Base-by-base conservation (phyloP, 257 asterid species). In the Rubia yunnanensis region DNA sequence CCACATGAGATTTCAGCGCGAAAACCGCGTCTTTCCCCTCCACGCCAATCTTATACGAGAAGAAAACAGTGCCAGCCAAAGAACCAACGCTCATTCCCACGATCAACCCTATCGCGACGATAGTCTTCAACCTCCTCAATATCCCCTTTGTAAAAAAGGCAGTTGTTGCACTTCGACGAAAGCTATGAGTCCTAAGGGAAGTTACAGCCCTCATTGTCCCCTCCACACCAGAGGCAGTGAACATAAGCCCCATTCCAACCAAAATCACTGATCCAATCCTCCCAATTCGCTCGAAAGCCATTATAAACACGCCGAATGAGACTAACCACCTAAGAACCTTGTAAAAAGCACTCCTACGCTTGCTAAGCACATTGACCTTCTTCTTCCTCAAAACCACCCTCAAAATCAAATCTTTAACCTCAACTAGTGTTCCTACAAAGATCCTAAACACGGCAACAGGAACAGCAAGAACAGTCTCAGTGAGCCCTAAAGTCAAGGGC, bases 11-110 rank as follows among this genome's bases (percentile, higher is more conserved):
- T 75, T 94, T 94, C 52, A 88, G 80, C 0, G 95, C 95, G 54
- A 78, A 78, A 31, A 94, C 96, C 0, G 99, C 96, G 35, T 86
- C 95, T 73, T 88, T 94, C 15, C 96, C 97, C 82, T 94, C 99
- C 38, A 94, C 49, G 0, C 97, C 99, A 18, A 94, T 79, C 68
- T 94, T 88, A 64, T 94, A 94, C 5, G 97, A 88, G 79, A 88
- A 90, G 82, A 90, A 88, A 60, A 86, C 67, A 58, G 70, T 68
- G 30, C 99, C 99, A 6, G 86, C 63, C 72, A 90, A 78, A 0
- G 97, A 81, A 22, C 95, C 94, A 4, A 83, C 79, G 13, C 86
- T 83, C 88, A 94, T 84, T 5, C 83, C 95, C 46, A 87, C 82
- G 58, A 94, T 94, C 83, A 94, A 78, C 0, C 95, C 97, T 39